phyloP scores from a whole-genome alignment of 495 filamentous ascomycete species.

The Penicillium psychrofluorescens region DNA sequence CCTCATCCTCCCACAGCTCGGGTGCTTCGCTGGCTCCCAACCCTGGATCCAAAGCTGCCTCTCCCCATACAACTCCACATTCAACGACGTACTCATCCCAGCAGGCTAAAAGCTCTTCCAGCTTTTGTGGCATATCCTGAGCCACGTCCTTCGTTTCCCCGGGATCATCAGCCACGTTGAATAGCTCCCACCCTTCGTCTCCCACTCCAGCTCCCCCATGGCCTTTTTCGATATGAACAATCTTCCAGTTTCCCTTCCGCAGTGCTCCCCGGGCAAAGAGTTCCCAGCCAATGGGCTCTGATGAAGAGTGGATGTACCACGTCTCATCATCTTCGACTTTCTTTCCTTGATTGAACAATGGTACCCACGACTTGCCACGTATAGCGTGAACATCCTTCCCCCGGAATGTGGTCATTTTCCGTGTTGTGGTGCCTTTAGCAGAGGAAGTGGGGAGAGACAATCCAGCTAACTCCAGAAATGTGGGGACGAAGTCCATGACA shows the following conservation, averaged over 20 bases:
- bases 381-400: constrained; percentile 8
- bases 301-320: constrained; percentile 9
- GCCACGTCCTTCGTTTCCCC: constrained; percentile 33
- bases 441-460: not conserved
- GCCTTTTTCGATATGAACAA: constrained; percentile 8
- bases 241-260: constrained; percentile 34
- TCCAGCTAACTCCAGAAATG: constrained; percentile 9
- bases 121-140: constrained; percentile 12
- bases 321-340: constrained; percentile 6
- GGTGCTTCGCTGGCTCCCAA: constrained; percentile 5
- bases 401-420: constrained; percentile 6
- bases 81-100: constrained; percentile 31
- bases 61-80: constrained; percentile 13
- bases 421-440: not conserved
- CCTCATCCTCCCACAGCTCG: constrained; percentile 10
- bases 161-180: constrained; percentile 28
- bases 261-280: constrained; percentile 29
- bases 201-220: constrained; percentile 3
- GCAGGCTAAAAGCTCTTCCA: constrained; percentile 24
- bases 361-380: constrained; percentile 8
- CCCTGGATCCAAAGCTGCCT: constrained; percentile 5
- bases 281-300: constrained; percentile 26
- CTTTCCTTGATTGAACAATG: constrained; percentile 2
- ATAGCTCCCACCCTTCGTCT: constrained; percentile 23
- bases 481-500: constrained; percentile 11